Percentiles rank a stretch among this genome's conserved stretches.
Evolutionary conservation across 2,329 filamentous ascomycete species (phyloP).

Genomic region (Drechslerella dactyloides): DNA sequence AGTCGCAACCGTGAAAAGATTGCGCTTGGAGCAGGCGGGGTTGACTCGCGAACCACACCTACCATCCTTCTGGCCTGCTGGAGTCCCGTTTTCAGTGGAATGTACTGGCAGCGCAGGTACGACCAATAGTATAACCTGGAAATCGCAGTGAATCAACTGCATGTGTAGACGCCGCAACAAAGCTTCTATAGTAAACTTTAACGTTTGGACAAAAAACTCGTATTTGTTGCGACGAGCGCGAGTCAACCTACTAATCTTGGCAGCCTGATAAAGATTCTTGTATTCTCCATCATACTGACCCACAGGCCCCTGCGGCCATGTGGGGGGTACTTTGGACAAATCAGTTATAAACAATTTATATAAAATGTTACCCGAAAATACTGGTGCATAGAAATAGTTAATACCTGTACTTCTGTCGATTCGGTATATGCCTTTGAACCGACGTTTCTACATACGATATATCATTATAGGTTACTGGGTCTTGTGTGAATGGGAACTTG

Average conservation of each 20-base stretch:
- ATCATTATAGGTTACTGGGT: background rate
- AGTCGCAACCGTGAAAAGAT: background rate
- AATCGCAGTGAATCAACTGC: background rate
- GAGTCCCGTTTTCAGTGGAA: too few relatives aligned
- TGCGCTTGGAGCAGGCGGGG: background rate
- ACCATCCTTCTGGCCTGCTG: too few relatives aligned
- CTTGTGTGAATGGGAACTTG: background rate
- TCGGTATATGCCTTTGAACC: background rate
- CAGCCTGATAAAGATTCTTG: background rate
- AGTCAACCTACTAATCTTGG: background rate
- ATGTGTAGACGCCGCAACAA: background rate
- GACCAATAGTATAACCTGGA: too few relatives aligned
- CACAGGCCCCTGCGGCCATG: too few relatives aligned
- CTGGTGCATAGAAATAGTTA: slow-evolving; percentile 1
- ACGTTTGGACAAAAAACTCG: background rate
- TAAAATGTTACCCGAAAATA: too few relatives aligned
- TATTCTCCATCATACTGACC: background rate
- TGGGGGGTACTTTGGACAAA: too few relatives aligned
- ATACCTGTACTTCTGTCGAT: background rate
- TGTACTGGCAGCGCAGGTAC: too few relatives aligned
- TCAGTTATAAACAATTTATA: too few relatives aligned
- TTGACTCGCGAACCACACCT: too few relatives aligned
- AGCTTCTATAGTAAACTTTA: background rate
- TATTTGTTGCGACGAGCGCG: background rate
- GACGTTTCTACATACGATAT: background rate